Evolutionary conservation across 2,329 filamentous ascomycete genomes (phyloP), one percentile per base, ranked within the genome.

Genomic region (Microdochium paspali): DNA sequence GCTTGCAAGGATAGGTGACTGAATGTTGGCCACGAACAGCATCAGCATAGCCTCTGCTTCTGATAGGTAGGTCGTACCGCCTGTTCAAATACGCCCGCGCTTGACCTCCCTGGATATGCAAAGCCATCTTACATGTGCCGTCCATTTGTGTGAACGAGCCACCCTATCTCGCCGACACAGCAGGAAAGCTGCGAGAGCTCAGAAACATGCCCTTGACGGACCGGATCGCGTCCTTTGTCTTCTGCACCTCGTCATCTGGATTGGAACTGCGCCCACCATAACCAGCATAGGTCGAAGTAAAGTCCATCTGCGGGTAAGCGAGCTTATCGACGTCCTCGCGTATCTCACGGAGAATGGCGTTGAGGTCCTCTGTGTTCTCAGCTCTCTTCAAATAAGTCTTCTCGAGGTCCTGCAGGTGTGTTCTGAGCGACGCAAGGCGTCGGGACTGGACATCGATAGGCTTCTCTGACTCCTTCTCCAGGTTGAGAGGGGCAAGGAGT

Each of bases 131-230:
- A 28, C 26, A 7, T 13, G 18, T 9, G 35, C 35, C 18, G 12
- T 21, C 35, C 35, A 12, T 21, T 18, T 21, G 35, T 18, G 18
- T 6, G 3, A 20, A 20, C 18, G 18, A 40, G 35, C 12, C 18
- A 21, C 35, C 35, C 23, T 53, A 63, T 46, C 60, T 59, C 28
- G 66, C 59, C 32, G 67, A 68, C 2, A 66, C 57, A 21, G 54
- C 48, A n/a, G 82, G 84, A 54, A 91, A 91, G 56, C 80, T 87
- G 57, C 84, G 79, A 4, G 87, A 79, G 58, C 81, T 88, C 48
- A 94, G 64, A 54, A 93, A 68, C 10, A 88, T 78, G 1, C 87
- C 87, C 69, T 94, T 94, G 39, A 93, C 79, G 48, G 85, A 77
- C 53, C 87, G 71, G 46, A 94, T 90, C 51, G 84, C 86, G 53